Base-by-base conservation (phyloP, 2,329 filamentous ascomycete genomes). In the Trichoderma aggressivum region DNA sequence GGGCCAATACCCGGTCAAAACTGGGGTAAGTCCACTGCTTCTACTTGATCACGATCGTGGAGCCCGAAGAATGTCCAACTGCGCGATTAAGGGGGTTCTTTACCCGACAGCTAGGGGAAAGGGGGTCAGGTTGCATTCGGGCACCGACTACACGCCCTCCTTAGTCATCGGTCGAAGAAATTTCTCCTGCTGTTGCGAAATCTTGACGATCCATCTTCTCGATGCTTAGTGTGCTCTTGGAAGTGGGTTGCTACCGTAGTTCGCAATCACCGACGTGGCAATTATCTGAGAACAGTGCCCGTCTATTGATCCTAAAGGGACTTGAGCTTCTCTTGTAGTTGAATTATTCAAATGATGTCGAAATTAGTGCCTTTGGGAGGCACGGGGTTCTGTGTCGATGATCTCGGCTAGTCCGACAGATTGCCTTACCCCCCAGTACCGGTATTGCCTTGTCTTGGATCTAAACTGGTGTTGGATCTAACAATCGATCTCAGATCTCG, bases 141-240 rank as follows among this genome's bases (percentile, higher is more conserved):
- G 11, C 2, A 36, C 18, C 10, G 30, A 21, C 43, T 12, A 24
- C 26, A 32, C 36, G 26, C 24, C 26, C 14, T 21, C 16, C 56
- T 69, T 69, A 69, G 66, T 69, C 55, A 69, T 69, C 66, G 1
- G 55, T 8, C 16, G 28, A 50, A 16, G 39, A 69, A 61, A 60
- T 69, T 69, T 69, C 66, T 69, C 36, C 66, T 28, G 39, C 28
- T 10, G 28, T 50, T 69, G 39, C 21, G 18, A 61, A 69, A 28
- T 69, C 21, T 69, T 53, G 66, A 69, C 66, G 28, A 61, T 69
- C 56, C 66, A 69, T 61, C 66, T 36, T 61, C 56, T 21, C 36
- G 30, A 5, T 24, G 7, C 18, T n/a, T 47, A 53, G 26, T 53
- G 43, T 50, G 6, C 5, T 2, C 21, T 8, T 36, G 26, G 30